Evolutionary conservation across 441 rosid species (phyloP).

Genomic region (Mallotus japonicus): DNA sequence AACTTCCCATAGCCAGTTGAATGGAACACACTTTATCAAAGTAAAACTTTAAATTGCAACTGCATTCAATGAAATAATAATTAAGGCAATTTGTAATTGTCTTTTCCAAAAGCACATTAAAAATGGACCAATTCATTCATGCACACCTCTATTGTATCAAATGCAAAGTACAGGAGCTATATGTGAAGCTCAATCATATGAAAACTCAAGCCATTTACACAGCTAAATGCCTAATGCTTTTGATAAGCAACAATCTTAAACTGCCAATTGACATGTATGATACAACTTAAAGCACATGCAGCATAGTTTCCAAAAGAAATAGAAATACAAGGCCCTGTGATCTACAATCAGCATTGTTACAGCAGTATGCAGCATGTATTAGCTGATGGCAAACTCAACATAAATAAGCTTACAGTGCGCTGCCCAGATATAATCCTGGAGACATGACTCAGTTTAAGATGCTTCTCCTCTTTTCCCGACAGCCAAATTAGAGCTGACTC

Average conservation of each 20-base stretch:
- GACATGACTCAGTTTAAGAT: slow-evolving; percentile 84
- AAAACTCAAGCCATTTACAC: background rate
- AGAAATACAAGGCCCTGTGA: background rate
- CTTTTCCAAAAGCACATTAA: background rate
- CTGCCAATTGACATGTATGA: background rate
- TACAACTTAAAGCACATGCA: background rate
- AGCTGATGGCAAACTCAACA: slow-evolving; percentile 3
- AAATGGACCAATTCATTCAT: background rate
- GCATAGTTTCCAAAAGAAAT: background rate
- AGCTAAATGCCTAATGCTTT: background rate
- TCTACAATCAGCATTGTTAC: background rate
- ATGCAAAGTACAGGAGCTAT: slow-evolving; percentile 2
- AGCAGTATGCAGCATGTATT: background rate
- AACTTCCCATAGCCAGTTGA: background rate
- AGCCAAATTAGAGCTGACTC: slow-evolving; percentile 91
- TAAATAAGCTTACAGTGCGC: slow-evolving; percentile 75
- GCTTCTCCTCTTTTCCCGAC: slow-evolving; percentile 92
- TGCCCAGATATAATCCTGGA: slow-evolving; percentile 92
- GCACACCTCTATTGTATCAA: background rate
- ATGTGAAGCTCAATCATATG: slow-evolving; percentile 4
- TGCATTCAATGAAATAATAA: background rate
- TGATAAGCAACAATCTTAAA: background rate
- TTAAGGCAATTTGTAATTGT: background rate
- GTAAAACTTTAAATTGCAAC: background rate
- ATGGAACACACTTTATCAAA: background rate